phyloP scores from a whole-genome alignment of 768 basidiomycete species.

The Suillus paluster region DNA sequence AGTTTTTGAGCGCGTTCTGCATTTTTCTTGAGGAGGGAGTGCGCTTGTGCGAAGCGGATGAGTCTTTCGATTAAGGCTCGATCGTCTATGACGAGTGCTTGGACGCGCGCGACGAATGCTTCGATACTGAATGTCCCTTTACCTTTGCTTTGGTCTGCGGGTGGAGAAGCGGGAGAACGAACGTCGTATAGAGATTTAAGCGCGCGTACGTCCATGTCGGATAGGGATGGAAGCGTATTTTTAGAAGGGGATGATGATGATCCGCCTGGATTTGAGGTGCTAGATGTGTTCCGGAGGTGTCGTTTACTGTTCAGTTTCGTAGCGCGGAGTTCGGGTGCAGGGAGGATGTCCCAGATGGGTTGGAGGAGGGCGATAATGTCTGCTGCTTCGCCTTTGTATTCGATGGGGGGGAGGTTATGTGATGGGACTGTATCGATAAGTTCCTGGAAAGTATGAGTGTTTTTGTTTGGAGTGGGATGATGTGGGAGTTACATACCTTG shows the following conservation, averaged over 20 bases:
- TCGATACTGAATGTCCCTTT: conserved; percentile 74
- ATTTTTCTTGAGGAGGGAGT: conserved; percentile 90
- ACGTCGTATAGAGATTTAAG: conserved; percentile 79
- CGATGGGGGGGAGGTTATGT: conserved; percentile 30
- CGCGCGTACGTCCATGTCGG: conserved; percentile 84
- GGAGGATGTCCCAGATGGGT: conserved; percentile 81
- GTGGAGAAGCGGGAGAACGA: conserved; percentile 36
- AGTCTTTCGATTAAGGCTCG: conserved; percentile 82
- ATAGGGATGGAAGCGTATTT: conserved; percentile 56
- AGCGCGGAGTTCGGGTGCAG: conserved; percentile 82
- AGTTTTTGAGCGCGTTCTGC: conserved; percentile 91
- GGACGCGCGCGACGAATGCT: conserved; percentile 76
- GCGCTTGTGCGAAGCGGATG: conserved; percentile 84
- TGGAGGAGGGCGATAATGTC: conserved; percentile 65
- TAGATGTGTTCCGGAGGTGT: conserved; percentile 52
- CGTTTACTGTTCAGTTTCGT: conserved; percentile 57
- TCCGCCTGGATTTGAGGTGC: conserved; percentile 40
- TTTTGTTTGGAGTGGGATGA: not conserved
- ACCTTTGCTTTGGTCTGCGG: conserved; percentile 17
- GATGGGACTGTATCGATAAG: conserved; percentile 24
- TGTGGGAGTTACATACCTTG: conserved; percentile 36
- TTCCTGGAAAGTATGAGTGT: conserved; percentile 25
- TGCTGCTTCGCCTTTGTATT: conserved; percentile 49
- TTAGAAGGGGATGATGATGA: conserved; percentile 21
- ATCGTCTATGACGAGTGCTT: conserved; percentile 83